Evolutionary conservation across 495 filamentous ascomycete genomes (phyloP).

Genomic region (Aspergillus carlsbadensis): DNA sequence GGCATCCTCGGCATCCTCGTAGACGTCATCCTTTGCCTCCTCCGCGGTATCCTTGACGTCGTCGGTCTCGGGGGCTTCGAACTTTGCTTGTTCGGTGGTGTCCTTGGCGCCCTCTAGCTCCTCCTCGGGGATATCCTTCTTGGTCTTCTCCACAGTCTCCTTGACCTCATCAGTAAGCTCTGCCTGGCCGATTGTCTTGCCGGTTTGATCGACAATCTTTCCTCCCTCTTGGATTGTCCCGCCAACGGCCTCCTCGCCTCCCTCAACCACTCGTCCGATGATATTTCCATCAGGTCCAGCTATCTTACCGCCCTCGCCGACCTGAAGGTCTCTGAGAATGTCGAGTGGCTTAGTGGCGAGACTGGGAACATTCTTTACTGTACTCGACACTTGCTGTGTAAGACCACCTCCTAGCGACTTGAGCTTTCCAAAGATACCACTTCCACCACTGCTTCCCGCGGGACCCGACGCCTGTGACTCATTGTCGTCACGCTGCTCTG

Average conservation of each 20-base stretch:
- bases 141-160: constrained; percentile 22
- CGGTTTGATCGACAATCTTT: constrained; percentile 64
- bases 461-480: constrained; percentile 4
- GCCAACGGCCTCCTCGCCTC: constrained; percentile 59
- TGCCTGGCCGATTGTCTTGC: constrained; percentile 51
- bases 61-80: constrained; percentile 26
- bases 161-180: constrained; percentile 31
- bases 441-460: not conserved
- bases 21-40: constrained; percentile 26
- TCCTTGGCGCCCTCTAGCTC: constrained; percentile 20
- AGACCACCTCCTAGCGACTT: constrained; percentile 4
- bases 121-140: constrained; percentile 25
- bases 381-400: not conserved
- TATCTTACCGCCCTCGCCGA: constrained; percentile 57
- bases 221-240: constrained; percentile 60
- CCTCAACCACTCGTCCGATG: constrained; percentile 59
- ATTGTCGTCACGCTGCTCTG: not conserved
- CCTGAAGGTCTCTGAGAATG: constrained; percentile 56
- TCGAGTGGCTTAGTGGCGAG: constrained; percentile 20
- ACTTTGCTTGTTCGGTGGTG: constrained; percentile 24
- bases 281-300: constrained; percentile 53
- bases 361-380: constrained; percentile 1
- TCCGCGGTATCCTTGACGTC: constrained; percentile 31
- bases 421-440: constrained; percentile 6
- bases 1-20: constrained; percentile 31